phyloP scores from a whole-genome alignment of 495 filamentous ascomycete genomes.

The Aspergillus egyptiacus region DNA sequence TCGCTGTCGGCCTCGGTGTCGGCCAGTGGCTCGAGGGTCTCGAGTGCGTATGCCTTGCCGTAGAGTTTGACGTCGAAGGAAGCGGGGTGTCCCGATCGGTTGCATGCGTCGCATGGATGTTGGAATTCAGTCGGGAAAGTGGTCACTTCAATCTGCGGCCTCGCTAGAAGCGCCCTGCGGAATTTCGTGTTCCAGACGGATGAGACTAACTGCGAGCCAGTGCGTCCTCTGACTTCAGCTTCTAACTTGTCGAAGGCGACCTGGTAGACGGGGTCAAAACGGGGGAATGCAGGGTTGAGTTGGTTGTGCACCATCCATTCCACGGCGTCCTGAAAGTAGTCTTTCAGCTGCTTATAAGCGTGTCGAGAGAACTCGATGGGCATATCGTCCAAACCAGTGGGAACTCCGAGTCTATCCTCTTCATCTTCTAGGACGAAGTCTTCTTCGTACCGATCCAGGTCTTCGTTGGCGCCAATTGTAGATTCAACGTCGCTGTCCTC shows the following conservation, averaged over 20 bases:
- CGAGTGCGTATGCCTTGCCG: slow-evolving; percentile 64
- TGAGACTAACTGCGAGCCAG: slow-evolving; percentile 66
- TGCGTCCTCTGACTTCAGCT: slow-evolving; percentile 62
- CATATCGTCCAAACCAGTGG: slow-evolving; percentile 47
- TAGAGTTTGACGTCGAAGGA: slow-evolving; percentile 55
- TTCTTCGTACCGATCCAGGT: slow-evolving; percentile 57
- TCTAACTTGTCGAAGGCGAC: slow-evolving; percentile 71
- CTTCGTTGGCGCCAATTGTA: slow-evolving; percentile 30
- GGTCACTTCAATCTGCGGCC: slow-evolving; percentile 48
- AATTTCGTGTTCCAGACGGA: slow-evolving; percentile 68
- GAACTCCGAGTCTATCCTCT: slow-evolving; percentile 56
- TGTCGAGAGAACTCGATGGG: slow-evolving; percentile 67
- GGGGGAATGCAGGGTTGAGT: slow-evolving; percentile 67
- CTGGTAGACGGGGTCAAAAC: slow-evolving; percentile 57
- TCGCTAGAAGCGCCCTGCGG: slow-evolving; percentile 53
- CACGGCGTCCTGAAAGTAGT: slow-evolving; percentile 72
- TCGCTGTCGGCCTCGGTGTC: slow-evolving; percentile 45
- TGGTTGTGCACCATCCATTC: slow-evolving; percentile 79
- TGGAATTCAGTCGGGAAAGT: slow-evolving; percentile 29
- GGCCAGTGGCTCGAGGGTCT: slow-evolving; percentile 61
- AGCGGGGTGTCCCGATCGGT: slow-evolving; percentile 61
- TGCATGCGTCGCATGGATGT: slow-evolving; percentile 69
- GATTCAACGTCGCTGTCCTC: slow-evolving; percentile 31
- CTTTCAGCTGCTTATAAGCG: slow-evolving; percentile 60
- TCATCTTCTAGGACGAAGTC: slow-evolving; percentile 68